Conservation (phyloP, 495 filamentous ascomycete genomes). For the Trichodelitschia bisporula region DNA sequence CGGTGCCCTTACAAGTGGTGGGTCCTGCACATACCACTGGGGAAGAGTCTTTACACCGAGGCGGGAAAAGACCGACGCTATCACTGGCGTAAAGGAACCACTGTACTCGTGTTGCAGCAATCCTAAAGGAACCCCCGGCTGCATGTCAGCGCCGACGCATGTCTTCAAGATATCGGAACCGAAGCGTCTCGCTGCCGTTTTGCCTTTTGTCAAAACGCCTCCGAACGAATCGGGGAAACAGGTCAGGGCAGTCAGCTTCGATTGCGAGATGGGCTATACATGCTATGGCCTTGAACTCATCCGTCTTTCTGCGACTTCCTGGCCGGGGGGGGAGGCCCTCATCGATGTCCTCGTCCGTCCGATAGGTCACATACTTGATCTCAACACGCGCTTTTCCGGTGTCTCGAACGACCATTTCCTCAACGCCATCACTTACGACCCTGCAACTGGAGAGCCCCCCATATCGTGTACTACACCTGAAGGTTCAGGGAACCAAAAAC, state of each 20-base stretch:
- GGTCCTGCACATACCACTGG: slow-evolving; percentile 54
- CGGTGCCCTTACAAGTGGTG: slow-evolving; percentile 52
- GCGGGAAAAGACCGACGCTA: slow-evolving; percentile 17
- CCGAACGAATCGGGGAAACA: slow-evolving; percentile 20
- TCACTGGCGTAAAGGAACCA: slow-evolving; percentile 22
- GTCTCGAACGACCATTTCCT: slow-evolving; percentile 2
- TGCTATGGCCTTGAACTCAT: slow-evolving; percentile 67
- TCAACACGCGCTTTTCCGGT: slow-evolving; percentile 78
- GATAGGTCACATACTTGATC: slow-evolving; percentile 59
- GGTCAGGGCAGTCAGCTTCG: slow-evolving; percentile 42
- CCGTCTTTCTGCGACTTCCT: slow-evolving; percentile 64
- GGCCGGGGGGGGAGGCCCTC: slow-evolving; percentile 50
- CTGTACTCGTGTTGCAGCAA: slow-evolving; percentile 59
- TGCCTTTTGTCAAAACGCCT: slow-evolving; percentile 63
- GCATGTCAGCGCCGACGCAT: slow-evolving; percentile 40
- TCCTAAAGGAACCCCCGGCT: slow-evolving; percentile 43
- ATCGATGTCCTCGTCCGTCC: slow-evolving; percentile 74
- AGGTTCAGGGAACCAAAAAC: slow-evolving; percentile 7
- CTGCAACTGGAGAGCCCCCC: not conserved
- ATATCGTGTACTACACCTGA: not conserved
- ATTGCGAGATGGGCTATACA: slow-evolving; percentile 97
- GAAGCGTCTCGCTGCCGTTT: slow-evolving; percentile 48
- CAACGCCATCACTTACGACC: too few relatives aligned
- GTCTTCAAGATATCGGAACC: slow-evolving; percentile 67
- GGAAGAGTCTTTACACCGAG: slow-evolving; percentile 32